Base-by-base conservation (phyloP, 352 stramenopile species). In the Phytopythium aichiense region DNA sequence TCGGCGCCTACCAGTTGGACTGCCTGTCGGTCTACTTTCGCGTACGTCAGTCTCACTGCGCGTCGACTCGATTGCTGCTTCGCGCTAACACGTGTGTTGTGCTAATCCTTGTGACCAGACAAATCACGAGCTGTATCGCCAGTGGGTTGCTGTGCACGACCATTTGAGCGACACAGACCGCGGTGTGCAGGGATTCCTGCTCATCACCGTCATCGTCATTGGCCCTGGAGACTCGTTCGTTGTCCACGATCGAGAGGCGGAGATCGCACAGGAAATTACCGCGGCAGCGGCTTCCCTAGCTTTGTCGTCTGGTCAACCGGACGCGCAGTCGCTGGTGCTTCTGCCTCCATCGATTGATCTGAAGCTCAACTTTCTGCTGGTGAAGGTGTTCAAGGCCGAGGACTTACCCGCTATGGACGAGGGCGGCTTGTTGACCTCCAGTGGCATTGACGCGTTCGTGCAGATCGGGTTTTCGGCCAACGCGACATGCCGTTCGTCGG, bases 141-240 rank as follows among this genome's bases (percentile, higher is more conserved):
- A 96, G 60, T 98, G 91, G 91, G 84, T 98, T 23, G 87, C 83
- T n/a, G 68, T 98, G 5, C 83, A 96, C 63, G 90, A 98, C 51
- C 85, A 97, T 45, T 63, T 93, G 25, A 96, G 83, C 61, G 56
- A 72, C 15, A 92, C 90, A 43, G 88, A 97, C 52, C 72, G 71
- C 35, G 91, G 91, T 8, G 81, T 97, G 16, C 91, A 98, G 51
- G 84, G 84, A 0, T 94, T 89, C 63, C 38, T 94, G 12, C 67
- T 92, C 0, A 65, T 92, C 20, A 89, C 77, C 23, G 73, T 91
- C 23, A 83, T 75, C 6, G 70, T 92, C n/a, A 74, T 90, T 18
- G 84, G 84, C 1, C 84, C 82, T n/a, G 80, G 79, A 7, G 81
- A 93, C 43, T 67, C 80, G 0, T 72, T 92, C 13, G 64, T 76